Percentiles rank a stretch among this genome's conserved stretches.
phyloP scores from a whole-genome alignment of 495 filamentous ascomycete genomes.

The Talaromyces liani region DNA sequence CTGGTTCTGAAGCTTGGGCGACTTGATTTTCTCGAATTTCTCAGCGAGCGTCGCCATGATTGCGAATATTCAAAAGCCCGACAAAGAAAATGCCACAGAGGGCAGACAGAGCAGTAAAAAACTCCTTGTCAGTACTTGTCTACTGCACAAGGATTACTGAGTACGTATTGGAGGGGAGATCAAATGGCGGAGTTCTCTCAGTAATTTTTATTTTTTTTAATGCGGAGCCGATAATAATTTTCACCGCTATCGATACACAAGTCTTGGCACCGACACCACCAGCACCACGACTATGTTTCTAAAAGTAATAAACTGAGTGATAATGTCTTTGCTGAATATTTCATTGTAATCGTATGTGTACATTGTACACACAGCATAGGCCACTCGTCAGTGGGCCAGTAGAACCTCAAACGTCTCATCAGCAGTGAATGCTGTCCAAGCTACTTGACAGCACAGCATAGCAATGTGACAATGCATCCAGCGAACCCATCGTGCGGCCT shows the following conservation, averaged over 20 bases:
- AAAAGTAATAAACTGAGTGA: not conserved
- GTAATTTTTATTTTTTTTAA: not conserved
- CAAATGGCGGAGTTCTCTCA: not conserved
- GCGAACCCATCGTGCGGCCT: not conserved
- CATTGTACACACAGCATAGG: not conserved
- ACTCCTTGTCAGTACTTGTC: not conserved
- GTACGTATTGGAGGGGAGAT: not conserved
- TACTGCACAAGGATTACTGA: not conserved
- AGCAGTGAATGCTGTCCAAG: not conserved
- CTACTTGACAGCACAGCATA: not conserved
- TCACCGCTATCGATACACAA: slow-evolving; percentile 8
- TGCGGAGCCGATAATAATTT: slow-evolving; percentile 8
- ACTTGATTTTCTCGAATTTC: slow-evolving; percentile 92
- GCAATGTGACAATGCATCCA: not conserved
- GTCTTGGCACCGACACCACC: not conserved
- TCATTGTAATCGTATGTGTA: not conserved
- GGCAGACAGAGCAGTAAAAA: not conserved
- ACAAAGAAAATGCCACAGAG: not conserved
- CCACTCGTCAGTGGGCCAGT: not conserved
- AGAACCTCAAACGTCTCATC: not conserved
- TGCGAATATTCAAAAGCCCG: slow-evolving; percentile 7
- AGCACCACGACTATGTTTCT: not conserved
- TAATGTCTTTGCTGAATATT: not conserved
- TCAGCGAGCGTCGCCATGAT: slow-evolving; percentile 70
- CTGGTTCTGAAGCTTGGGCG: slow-evolving; percentile 91